Evolutionary conservation across 2,329 filamentous ascomycete genomes (phyloP).

Genomic region (Aspergillus niger): DNA sequence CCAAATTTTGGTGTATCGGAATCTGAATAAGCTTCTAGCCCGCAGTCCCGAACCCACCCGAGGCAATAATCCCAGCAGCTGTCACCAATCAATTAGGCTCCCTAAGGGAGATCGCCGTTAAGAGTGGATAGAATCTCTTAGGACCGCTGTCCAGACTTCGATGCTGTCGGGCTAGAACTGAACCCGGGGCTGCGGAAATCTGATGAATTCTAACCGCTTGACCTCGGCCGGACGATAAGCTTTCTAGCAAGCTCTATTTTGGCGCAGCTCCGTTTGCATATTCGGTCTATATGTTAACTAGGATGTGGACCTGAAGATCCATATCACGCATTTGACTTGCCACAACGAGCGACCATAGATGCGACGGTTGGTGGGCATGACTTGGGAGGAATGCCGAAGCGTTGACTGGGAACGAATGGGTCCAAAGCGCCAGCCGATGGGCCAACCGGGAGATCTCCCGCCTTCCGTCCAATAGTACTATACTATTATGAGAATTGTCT

Average conservation of each 20-base stretch:
- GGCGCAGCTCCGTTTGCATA: neutral
- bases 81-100: neutral
- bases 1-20: neutral
- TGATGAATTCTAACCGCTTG: neutral
- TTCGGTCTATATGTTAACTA: neutral
- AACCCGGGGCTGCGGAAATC: neutral
- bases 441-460: conserved; percentile 13
- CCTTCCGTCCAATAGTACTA: neutral
- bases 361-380: neutral
- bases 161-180: neutral
- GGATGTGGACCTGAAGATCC: conserved; percentile 1
- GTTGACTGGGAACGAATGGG: neutral
- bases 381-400: conserved; percentile 1
- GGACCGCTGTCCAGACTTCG: neutral
- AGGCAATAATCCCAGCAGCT: neutral
- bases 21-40: neutral
- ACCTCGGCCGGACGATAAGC: neutral
- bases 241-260: neutral
- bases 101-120: neutral
- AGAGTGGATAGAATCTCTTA: neutral
- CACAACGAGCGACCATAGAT: neutral
- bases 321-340: neutral
- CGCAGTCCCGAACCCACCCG: neutral
- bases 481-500: neutral
- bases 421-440: conserved; percentile 7